Evolutionary conservation across 805 yeast genomes (phyloP).

Genomic region (Metschnikowia drakensbergensis): DNA sequence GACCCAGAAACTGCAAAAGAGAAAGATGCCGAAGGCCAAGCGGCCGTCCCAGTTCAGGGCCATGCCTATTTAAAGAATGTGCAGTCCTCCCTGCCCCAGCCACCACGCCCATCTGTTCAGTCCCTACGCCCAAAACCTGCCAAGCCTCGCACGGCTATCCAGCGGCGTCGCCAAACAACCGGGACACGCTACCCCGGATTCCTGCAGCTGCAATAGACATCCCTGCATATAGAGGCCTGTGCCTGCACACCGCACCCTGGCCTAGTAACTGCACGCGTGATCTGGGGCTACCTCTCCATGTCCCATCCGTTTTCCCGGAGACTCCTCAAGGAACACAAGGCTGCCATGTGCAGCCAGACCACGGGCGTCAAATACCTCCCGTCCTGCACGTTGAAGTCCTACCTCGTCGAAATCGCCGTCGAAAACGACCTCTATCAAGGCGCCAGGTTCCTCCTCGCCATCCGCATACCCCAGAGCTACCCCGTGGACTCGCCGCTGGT

Average conservation of each 20-base stretch:
- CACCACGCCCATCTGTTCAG: too few species aligned
- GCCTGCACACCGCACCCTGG: not conserved
- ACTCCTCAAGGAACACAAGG: slow-evolving; percentile 14
- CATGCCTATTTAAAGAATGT: not conserved
- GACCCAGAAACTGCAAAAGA: not conserved
- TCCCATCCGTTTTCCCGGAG: slow-evolving; percentile 16
- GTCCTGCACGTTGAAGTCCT: slow-evolving; percentile 10
- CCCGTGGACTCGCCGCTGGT: slow-evolving; percentile 19
- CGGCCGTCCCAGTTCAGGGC: slow-evolving; percentile 1
- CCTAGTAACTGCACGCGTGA: not conserved
- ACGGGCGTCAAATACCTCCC: slow-evolving; percentile 13
- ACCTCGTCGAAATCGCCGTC: slow-evolving; percentile 7
- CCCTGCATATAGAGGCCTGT: not conserved
- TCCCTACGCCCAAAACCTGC: too few species aligned
- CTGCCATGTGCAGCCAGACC: slow-evolving; percentile 4
- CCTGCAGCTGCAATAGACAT: not conserved
- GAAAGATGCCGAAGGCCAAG: not conserved
- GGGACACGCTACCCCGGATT: slow-evolving; percentile 1
- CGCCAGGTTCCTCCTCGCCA: slow-evolving; percentile 8
- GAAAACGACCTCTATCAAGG: slow-evolving; percentile 12
- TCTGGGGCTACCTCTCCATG: slow-evolving; percentile 3
- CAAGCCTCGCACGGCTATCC: too few species aligned
- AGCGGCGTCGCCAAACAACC: too few species aligned
- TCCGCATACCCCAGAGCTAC: slow-evolving; percentile 12
- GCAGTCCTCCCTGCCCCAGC: too few species aligned